phyloP scores from a whole-genome alignment of 2,329 filamentous ascomycete genomes.

The Venturia nashicola region DNA sequence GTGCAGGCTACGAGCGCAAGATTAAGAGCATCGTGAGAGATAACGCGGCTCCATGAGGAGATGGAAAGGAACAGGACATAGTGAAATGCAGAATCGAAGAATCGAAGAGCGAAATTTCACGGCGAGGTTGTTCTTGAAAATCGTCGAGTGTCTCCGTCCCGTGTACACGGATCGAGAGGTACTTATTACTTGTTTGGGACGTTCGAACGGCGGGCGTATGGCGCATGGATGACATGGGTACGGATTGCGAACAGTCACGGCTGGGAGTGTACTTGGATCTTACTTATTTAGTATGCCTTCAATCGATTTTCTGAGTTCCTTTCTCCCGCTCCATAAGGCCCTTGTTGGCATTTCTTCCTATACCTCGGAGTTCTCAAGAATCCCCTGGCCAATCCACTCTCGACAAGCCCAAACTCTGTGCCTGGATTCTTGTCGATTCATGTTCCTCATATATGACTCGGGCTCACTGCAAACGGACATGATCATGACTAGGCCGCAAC shows the following conservation, averaged over 20 bases:
- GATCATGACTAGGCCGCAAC: not conserved
- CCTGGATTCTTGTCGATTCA: not conserved
- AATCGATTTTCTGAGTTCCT: not conserved
- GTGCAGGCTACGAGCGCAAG: slow-evolving; percentile 74
- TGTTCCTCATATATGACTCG: not conserved
- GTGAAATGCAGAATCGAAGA: not conserved
- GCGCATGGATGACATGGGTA: not conserved
- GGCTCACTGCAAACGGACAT: not conserved
- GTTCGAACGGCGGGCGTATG: not conserved
- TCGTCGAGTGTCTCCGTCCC: not conserved
- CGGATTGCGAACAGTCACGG: not conserved
- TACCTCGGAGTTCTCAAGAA: too few relatives aligned
- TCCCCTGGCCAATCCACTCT: too few relatives aligned
- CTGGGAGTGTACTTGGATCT: not conserved
- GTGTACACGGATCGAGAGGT: not conserved
- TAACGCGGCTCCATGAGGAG: slow-evolving; percentile 58
- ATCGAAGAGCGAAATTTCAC: too few relatives aligned
- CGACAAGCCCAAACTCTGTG: not conserved
- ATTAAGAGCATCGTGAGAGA: slow-evolving; percentile 79
- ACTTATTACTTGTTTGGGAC: not conserved
- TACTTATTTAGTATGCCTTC: not conserved
- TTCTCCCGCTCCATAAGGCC: too few relatives aligned
- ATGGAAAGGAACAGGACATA: not conserved
- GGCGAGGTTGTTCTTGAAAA: not conserved
- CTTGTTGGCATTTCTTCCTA: too few relatives aligned